Evolutionary conservation across 106 monocot species (phyloP).

Genomic region (Gastrodia elata): DNA sequence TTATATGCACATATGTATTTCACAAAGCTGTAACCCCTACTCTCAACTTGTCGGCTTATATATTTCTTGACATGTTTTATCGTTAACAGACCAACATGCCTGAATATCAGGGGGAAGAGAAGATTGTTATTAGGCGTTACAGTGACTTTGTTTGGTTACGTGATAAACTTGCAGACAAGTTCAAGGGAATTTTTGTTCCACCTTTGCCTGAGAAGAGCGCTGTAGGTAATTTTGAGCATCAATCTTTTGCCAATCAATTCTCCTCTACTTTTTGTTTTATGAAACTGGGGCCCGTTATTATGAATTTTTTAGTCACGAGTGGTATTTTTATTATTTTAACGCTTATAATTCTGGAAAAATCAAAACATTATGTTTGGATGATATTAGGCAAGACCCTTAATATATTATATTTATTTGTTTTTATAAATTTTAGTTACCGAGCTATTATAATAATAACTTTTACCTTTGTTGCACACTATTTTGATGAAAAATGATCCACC

Average conservation of each 20-base stretch:
- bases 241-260: neutral
- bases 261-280: neutral
- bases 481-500: neutral
- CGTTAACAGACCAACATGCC: constrained; percentile 57
- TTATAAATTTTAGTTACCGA: neutral
- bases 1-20: neutral
- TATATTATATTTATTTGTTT: neutral
- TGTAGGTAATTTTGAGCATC: constrained; percentile 57
- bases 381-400: neutral
- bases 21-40: neutral
- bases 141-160: constrained; percentile 68
- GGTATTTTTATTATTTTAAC: neutral
- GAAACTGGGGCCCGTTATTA: neutral
- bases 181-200: constrained; percentile 94
- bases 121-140: constrained; percentile 69
- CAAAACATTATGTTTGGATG: neutral
- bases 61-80: neutral
- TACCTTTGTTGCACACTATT: neutral
- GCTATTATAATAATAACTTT: neutral
- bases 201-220: constrained; percentile 97
- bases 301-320: neutral
- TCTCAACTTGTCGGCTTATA: neutral
- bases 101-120: constrained; percentile 63
- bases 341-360: neutral
- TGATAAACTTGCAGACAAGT: constrained; percentile 59